These are phyloP conservation scores for Craterostigma plantagineum DNA, from an alignment of 257 asterid species.

Conservation along the genomic window DNA sequence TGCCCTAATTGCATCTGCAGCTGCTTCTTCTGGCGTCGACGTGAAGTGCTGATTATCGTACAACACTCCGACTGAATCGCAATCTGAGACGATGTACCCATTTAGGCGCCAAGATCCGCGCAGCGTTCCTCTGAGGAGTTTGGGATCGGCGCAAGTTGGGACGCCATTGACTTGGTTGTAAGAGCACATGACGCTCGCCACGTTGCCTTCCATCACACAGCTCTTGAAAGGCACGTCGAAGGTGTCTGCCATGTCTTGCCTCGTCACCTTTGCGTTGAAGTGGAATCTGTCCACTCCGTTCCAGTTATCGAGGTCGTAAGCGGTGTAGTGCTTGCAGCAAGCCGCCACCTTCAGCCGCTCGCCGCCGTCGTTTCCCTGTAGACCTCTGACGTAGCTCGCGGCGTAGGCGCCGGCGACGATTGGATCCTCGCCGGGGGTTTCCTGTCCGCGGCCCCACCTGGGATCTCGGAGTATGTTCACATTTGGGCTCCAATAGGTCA, in stretches of 20 bases:
- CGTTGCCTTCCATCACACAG: conserved; percentile 70
- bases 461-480: conserved; percentile 80
- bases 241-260: conserved; percentile 62
- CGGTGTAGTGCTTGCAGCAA: conserved; percentile 82
- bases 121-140: conserved; percentile 37
- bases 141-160: conserved; percentile 74
- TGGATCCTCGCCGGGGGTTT: conserved; percentile 88
- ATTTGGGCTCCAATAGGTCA: conserved; percentile 87
- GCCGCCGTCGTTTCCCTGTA: conserved; percentile 51
- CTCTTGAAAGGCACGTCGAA: conserved; percentile 60
- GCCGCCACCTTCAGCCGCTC: conserved; percentile 73
- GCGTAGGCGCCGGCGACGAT: conserved; percentile 50
- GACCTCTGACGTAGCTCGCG: conserved; percentile 47
- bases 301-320: conserved; percentile 84
- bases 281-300: conserved; percentile 63
- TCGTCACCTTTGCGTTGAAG: conserved; percentile 68
- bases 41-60: conserved; percentile 62
- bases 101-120: conserved; percentile 75
- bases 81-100: conserved; percentile 72
- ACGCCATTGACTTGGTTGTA: conserved; percentile 82
- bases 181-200: conserved; percentile 87
- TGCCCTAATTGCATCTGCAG: conserved; percentile 62
- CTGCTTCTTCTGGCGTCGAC: conserved; percentile 74
- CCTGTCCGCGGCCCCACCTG: conserved; percentile 93
- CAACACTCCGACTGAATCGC: conserved; percentile 69